Evolutionary conservation across 805 yeast species (phyloP).

Genomic region (Yamadazyma sp.): DNA sequence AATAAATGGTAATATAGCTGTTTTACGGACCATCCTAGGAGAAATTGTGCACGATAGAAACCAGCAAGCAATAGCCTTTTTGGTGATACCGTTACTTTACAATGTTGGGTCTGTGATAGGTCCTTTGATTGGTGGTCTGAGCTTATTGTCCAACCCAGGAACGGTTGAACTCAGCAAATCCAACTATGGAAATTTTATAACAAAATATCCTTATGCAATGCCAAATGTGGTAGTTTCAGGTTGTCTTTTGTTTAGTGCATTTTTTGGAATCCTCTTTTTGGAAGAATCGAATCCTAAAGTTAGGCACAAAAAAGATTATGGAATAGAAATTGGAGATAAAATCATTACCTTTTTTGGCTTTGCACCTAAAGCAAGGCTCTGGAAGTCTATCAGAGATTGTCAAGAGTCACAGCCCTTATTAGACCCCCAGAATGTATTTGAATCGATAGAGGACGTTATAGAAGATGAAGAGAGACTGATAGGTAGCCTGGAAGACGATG

Average conservation of each 20-base stretch:
- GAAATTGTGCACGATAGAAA: conserved; percentile 53
- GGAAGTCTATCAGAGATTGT: conserved; percentile 1
- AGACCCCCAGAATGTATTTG: neutral
- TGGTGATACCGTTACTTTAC: conserved; percentile 57
- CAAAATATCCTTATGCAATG: conserved; percentile 30
- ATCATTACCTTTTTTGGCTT: conserved; percentile 21
- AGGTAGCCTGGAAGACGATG: too few species aligned
- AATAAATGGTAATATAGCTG: conserved; percentile 61
- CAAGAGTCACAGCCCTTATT: neutral
- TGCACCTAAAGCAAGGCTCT: conserved; percentile 8
- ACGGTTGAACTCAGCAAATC: conserved; percentile 13
- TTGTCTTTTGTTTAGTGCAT: conserved; percentile 20
- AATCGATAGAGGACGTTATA: conserved; percentile 2
- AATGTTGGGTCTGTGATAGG: conserved; percentile 62
- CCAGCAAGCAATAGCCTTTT: conserved; percentile 61
- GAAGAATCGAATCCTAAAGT: conserved; percentile 31
- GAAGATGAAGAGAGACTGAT: neutral
- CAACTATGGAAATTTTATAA: conserved; percentile 20
- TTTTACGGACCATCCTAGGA: conserved; percentile 58
- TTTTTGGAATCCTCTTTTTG: conserved; percentile 27
- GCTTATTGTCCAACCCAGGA: conserved; percentile 25
- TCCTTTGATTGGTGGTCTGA: conserved; percentile 47
- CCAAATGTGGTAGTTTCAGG: conserved; percentile 31
- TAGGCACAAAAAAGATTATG: conserved; percentile 20
- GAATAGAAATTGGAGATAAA: conserved; percentile 31